Evolutionary conservation across 2,329 filamentous ascomycete species (phyloP), one percentile per base, ranked within the genome.

Genomic region (Tolypocladium cylindrosporum): DNA sequence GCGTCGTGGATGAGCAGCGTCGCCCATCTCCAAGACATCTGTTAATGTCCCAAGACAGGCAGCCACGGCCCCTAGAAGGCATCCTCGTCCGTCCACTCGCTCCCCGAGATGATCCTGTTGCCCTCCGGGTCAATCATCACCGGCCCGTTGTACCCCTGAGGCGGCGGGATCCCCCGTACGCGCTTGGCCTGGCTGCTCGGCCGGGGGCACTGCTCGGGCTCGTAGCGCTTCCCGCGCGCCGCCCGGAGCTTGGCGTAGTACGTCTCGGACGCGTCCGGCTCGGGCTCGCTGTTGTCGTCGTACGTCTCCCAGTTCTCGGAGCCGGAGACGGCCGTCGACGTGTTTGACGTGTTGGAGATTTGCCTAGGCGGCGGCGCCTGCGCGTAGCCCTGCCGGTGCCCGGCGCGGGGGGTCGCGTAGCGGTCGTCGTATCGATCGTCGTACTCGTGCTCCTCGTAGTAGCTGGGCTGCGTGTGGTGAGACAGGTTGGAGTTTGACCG

Each of bases 221-320:
- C 77, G 60, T 82, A 78, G 52, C 87, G 81, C 74, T 91, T 92
- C 64, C 80, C 69, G 41, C 84, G 82, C 7, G 86, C 80, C 39
- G 86, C 85, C 58, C 87, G 82, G 57, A 92, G 76, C 72, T 90
- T 91, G 62, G 89, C 88, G 67, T 90, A 90, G 72, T 96, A 95
- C 11, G 84, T 80, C 60, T 94, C 90, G 4, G 86, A 86, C 0
- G 82, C 83, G 69, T 96, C 91, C 31, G 81, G 79, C 66, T 91
- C 89, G 0, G 87, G 84, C 66, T 91, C 87, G 61, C 88, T 91
- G 63, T 82, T 85, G 70, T 96, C 90, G 65, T 94, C 92, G 66
- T 94, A 97, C 11, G 92, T 96, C 73, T 97, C 93, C 93, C 93
- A 97, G 71, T 97, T 97, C 74, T 97, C 93, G 4, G 90, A 96